A percentile compares a stretch with the other conserved stretches of the same genome.
phyloP scores from a whole-genome alignment of 306 rosid species.

The Quercus aquifolioides region DNA sequence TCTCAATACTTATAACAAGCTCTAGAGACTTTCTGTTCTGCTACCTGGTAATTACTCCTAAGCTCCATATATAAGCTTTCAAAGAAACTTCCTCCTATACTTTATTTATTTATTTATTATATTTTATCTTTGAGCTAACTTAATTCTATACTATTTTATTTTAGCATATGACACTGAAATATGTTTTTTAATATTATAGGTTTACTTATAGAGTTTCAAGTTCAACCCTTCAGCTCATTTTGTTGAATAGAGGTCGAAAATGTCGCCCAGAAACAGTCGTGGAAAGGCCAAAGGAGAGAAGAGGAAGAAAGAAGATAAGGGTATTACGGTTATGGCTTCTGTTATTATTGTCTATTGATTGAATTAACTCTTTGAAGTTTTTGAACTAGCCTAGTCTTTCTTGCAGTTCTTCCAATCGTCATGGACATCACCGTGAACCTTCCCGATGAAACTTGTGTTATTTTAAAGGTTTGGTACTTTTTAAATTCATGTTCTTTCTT shows the following conservation, averaged over 20 bases:
- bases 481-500: neutral
- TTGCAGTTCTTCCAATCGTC: slow-evolving; percentile 90
- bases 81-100: neutral
- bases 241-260: slow-evolving; percentile 28
- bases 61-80: neutral
- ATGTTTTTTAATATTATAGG: neutral
- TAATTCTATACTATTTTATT: neutral
- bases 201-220: slow-evolving; percentile 15
- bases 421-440: slow-evolving; percentile 82
- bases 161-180: neutral
- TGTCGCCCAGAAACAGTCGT: slow-evolving; percentile 89
- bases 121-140: neutral
- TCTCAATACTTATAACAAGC: neutral
- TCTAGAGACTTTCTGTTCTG: slow-evolving; percentile 8
- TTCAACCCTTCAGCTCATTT: slow-evolving; percentile 8
- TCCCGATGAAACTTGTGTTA: slow-evolving; percentile 64
- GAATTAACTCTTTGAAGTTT: neutral
- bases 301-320: slow-evolving; percentile 95
- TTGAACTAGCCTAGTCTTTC: neutral
- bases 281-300: slow-evolving; percentile 86
- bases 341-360: neutral
- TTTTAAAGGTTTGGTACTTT: slow-evolving; percentile 60
- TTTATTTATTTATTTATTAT: neutral
- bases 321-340: slow-evolving; percentile 42
- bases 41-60: slow-evolving; percentile 32